Conservation (phyloP, 2,329 filamentous ascomycete genomes). For the Talaromyces sp. region DNA sequence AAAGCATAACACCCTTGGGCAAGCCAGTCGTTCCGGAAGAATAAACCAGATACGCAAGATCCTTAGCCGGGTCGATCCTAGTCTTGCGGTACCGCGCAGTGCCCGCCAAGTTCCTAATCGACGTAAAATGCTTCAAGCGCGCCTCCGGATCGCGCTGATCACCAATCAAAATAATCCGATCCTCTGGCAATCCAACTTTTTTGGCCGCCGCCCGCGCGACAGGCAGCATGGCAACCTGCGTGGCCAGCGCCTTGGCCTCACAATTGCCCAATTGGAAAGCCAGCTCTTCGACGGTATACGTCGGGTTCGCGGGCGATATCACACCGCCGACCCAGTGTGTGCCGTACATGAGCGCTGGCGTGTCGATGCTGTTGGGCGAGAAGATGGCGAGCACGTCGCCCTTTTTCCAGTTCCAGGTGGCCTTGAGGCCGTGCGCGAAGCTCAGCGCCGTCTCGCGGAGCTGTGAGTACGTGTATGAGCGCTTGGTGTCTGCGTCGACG, state of each 20-base stretch:
- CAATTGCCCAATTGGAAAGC: constrained; percentile 78
- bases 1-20: constrained; percentile 86
- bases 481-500: constrained; percentile 65
- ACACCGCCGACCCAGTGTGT: constrained; percentile 77
- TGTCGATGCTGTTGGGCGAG: constrained; percentile 82
- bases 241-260: constrained; percentile 67
- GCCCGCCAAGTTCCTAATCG: constrained; percentile 60
- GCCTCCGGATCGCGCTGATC: constrained; percentile 51
- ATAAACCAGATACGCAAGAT: constrained; percentile 81
- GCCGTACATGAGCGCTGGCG: constrained; percentile 70
- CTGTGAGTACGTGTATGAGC: constrained; percentile 65
- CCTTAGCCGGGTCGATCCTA: constrained; percentile 61
- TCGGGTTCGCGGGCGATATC: constrained; percentile 80
- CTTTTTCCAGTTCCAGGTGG: constrained; percentile 70
- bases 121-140: constrained; percentile 65
- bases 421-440: constrained; percentile 76
- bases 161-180: constrained; percentile 72
- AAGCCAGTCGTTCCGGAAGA: constrained; percentile 84
- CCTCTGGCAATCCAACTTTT: constrained; percentile 62
- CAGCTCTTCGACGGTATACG: constrained; percentile 78
- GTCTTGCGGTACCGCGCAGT: constrained; percentile 55
- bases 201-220: constrained; percentile 63
- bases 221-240: constrained; percentile 62
- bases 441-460: constrained; percentile 60
- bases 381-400: constrained; percentile 79